Evolutionary conservation across 2,329 filamentous ascomycete species (phyloP).

Genomic region (Akanthomyces muscarius): DNA sequence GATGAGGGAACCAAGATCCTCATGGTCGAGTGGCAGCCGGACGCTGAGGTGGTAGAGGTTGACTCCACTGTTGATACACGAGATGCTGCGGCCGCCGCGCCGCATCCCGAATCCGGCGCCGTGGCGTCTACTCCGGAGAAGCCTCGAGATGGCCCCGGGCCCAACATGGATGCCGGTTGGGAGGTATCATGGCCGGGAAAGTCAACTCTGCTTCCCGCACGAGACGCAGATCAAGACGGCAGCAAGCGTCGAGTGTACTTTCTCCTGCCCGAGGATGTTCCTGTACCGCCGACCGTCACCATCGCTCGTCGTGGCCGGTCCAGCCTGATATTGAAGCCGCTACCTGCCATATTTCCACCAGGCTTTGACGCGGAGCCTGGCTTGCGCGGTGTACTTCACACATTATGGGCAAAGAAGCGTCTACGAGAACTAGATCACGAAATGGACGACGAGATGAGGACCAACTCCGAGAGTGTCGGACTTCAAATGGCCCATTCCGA

Average conservation of each 20-base stretch:
- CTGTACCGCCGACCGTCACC: conserved; percentile 68
- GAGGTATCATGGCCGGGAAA: conserved; percentile 82
- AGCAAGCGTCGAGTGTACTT: conserved; percentile 68
- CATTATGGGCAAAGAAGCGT: conserved; percentile 83
- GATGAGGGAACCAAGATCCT: conserved; percentile 86
- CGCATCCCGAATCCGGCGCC: background rate
- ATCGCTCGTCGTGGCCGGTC: conserved; percentile 46
- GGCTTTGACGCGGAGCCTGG: conserved; percentile 68
- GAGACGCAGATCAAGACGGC: conserved; percentile 33
- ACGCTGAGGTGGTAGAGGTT: conserved; percentile 4
- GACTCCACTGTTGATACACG: background rate
- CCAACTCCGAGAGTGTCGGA: conserved; percentile 77
- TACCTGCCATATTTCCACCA: conserved; percentile 82
- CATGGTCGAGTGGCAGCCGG: conserved; percentile 82
- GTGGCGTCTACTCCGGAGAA: background rate
- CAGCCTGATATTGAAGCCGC: conserved; percentile 63
- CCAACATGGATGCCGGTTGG: conserved; percentile 47
- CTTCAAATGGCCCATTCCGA: conserved; percentile 81
- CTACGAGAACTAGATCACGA: conserved; percentile 71
- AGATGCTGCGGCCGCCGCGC: background rate
- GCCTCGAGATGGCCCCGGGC: conserved; percentile 18
- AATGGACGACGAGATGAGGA: conserved; percentile 67
- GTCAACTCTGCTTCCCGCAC: conserved; percentile 62
- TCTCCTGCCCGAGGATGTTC: conserved; percentile 67
- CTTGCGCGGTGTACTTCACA: conserved; percentile 79